A percentile compares a stretch with the other conserved stretches of the same genome.
phyloP scores from a whole-genome alignment of 176 grass and related monocot species.

The Areca catechu region DNA sequence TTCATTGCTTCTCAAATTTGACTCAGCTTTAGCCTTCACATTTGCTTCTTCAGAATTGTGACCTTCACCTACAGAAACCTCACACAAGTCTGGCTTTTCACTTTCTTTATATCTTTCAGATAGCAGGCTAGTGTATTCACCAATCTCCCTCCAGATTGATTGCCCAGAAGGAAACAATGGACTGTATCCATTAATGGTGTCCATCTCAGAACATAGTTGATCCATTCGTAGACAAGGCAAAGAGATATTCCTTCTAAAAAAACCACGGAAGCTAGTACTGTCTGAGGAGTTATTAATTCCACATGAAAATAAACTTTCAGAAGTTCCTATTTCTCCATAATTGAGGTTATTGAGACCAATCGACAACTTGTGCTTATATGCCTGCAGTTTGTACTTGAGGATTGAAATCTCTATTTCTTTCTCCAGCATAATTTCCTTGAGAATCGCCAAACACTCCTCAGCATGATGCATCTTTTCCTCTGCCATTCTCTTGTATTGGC shows the following conservation, averaged over 20 bases:
- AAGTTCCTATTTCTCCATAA: conserved; percentile 29
- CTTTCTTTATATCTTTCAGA: conserved; percentile 20
- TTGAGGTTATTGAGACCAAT: conserved; percentile 39
- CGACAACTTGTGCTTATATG: conserved; percentile 48
- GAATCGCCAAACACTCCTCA: conserved; percentile 36
- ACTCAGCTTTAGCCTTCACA: conserved; percentile 22
- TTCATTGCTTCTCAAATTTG: not conserved
- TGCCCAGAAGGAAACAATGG: not conserved
- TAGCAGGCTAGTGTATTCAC: conserved; percentile 10
- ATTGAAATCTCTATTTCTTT: conserved; percentile 78
- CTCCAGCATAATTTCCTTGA: conserved; percentile 59
- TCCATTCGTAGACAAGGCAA: conserved; percentile 39
- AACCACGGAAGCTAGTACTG: conserved; percentile 18
- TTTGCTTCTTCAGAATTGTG: conserved; percentile 12
- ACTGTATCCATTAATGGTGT: conserved; percentile 19
- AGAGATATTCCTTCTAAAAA: conserved; percentile 47
- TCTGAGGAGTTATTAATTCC: conserved; percentile 13
- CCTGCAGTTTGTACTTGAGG: conserved; percentile 52
- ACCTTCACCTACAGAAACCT: conserved; percentile 7
- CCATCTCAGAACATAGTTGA: conserved; percentile 30
- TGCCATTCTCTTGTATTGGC: conserved; percentile 78
- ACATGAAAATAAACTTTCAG: conserved; percentile 17
- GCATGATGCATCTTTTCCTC: conserved; percentile 78
- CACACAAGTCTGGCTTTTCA: conserved; percentile 2
- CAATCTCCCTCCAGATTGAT: conserved; percentile 29